Evolutionary conservation across 2,329 filamentous ascomycete genomes (phyloP).

Genomic region (Colletotrichum limetticola): DNA sequence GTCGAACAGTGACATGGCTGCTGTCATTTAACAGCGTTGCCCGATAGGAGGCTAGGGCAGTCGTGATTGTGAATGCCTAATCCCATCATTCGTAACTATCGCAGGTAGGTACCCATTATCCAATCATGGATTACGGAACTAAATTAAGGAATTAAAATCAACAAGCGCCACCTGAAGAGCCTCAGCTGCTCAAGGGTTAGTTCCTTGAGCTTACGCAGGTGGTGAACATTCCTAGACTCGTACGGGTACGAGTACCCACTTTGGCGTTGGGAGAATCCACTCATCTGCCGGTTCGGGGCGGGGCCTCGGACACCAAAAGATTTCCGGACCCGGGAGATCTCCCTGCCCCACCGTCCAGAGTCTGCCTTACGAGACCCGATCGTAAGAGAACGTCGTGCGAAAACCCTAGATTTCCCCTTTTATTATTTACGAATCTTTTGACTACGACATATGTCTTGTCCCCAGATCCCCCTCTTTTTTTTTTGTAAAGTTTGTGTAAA

Average conservation of each 20-base stretch:
- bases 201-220: background rate
- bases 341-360: background rate
- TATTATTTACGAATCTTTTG: background rate
- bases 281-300: background rate
- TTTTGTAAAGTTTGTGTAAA: too few species aligned
- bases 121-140: too few species aligned
- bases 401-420: background rate
- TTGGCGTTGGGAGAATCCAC: background rate
- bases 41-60: too few species aligned
- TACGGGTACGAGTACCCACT: background rate
- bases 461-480: too few species aligned
- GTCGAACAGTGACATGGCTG: too few species aligned
- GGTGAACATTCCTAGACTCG: background rate
- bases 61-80: too few species aligned
- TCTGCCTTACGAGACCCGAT: background rate
- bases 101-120: too few species aligned
- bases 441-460: background rate
- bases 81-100: too few species aligned
- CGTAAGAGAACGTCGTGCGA: background rate
- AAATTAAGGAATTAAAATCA: too few species aligned
- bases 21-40: too few species aligned
- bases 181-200: background rate
- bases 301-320: background rate
- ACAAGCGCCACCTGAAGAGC: too few species aligned
- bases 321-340: background rate